phyloP scores from a whole-genome alignment of 1,284 basidiomycete species.

The Rugosomyces carneus region DNA sequence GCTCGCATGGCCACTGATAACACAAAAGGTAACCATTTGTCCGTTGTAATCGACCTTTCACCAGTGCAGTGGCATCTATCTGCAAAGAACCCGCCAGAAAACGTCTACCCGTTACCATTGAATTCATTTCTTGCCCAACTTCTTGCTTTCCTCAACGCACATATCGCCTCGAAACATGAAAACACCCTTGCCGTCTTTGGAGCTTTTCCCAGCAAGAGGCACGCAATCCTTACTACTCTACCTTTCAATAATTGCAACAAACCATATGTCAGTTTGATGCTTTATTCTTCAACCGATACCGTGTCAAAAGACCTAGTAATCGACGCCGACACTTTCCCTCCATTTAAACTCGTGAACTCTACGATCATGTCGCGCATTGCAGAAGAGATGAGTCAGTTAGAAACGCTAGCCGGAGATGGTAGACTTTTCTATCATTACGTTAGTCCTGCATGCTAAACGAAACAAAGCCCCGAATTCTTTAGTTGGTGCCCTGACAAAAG shows the following conservation, averaged over 20 bases:
- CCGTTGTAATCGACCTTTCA: constrained; percentile 78
- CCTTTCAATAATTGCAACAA: not conserved
- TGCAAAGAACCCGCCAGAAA: constrained; percentile 33
- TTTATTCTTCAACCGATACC: constrained; percentile 64
- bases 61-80: constrained; percentile 77
- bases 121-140: constrained; percentile 72
- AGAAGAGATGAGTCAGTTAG: constrained; percentile 53
- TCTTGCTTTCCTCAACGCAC: constrained; percentile 88
- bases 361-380: constrained; percentile 60
- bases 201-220: constrained; percentile 80
- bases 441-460: constrained; percentile 10
- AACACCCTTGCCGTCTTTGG: constrained; percentile 92
- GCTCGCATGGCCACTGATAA: constrained; percentile 36
- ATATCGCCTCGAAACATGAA: constrained; percentile 86
- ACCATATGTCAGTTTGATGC: constrained; percentile 46
- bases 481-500: constrained; percentile 84
- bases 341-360: constrained; percentile 72
- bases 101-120: constrained; percentile 52
- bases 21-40: constrained; percentile 56
- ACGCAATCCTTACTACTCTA: constrained; percentile 14
- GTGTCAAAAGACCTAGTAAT: constrained; percentile 34
- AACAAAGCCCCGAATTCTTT: constrained; percentile 60
- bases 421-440: constrained; percentile 12
- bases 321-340: constrained; percentile 78
- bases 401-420: constrained; percentile 42